phyloP scores from a whole-genome alignment of 2,329 filamentous ascomycete species.

The Diaporthe helianthi region DNA sequence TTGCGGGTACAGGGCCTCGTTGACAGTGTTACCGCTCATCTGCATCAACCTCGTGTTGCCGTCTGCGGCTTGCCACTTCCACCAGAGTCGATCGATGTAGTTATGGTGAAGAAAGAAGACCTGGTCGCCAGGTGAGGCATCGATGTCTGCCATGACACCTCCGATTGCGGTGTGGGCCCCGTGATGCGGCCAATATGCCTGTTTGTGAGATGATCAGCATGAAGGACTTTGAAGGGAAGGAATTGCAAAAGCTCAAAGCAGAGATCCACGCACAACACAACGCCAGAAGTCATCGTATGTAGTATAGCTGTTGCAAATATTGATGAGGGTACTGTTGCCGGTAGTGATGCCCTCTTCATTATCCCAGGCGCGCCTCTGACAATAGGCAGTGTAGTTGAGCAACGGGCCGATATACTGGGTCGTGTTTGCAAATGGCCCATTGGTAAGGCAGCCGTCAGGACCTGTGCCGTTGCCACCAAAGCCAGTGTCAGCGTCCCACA shows the following conservation, averaged over 20 bases:
- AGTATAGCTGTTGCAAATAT: slow-evolving; percentile 7
- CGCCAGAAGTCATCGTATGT: slow-evolving; percentile 29
- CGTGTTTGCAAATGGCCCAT: slow-evolving; percentile 39
- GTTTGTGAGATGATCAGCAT: slow-evolving; percentile 6
- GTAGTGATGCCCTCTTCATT: slow-evolving; percentile 23
- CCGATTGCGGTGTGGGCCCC: slow-evolving; percentile 14
- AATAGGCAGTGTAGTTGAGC: slow-evolving; percentile 32
- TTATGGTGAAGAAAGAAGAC: slow-evolving; percentile 46
- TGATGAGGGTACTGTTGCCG: slow-evolving; percentile 29
- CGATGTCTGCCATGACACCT: slow-evolving; percentile 16
- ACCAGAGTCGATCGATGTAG: slow-evolving; percentile 40
- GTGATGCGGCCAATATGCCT: slow-evolving; percentile 13
- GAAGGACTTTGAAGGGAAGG: background rate
- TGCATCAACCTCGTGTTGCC: background rate
- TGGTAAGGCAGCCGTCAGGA: slow-evolving; percentile 37
- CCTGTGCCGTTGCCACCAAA: slow-evolving; percentile 28
- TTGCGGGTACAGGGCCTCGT: background rate
- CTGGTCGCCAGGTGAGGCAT: slow-evolving; percentile 39
- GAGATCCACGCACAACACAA: slow-evolving; percentile 24
- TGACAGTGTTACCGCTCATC: slow-evolving; percentile 25
- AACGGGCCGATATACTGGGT: slow-evolving; percentile 37
- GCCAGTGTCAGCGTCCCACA: slow-evolving; percentile 19
- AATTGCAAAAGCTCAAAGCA: background rate
- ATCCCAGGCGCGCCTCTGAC: slow-evolving; percentile 22
- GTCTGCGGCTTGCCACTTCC: slow-evolving; percentile 36